phyloP scores from a whole-genome alignment of 352 stramenopile genomes.

The Plasmopara muralis region DNA sequence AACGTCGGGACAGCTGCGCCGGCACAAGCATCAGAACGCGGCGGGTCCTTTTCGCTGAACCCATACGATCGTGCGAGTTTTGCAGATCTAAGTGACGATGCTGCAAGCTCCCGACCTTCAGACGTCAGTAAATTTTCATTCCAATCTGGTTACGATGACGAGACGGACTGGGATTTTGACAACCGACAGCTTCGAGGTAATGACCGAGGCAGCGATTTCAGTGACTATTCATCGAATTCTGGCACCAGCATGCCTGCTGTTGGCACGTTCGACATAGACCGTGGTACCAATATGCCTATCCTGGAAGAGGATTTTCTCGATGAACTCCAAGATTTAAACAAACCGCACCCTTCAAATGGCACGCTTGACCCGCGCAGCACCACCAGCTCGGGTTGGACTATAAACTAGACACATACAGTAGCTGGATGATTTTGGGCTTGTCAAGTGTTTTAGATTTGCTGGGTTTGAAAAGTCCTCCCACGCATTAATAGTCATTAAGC shows the following conservation, averaged over 20 bases:
- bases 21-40: constrained; percentile 18
- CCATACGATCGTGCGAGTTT: constrained; percentile 67
- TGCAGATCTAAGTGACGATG: constrained; percentile 49
- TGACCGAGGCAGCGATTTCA: constrained; percentile 23
- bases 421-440: not conserved
- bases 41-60: constrained; percentile 68
- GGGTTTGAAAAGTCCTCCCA: too few relatives aligned
- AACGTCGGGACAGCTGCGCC: constrained; percentile 10
- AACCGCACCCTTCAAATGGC: constrained; percentile 16
- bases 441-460: not conserved
- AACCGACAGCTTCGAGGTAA: constrained; percentile 27
- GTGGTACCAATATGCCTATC: constrained; percentile 38
- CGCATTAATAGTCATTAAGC: too few relatives aligned
- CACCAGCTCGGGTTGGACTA: constrained; percentile 50
- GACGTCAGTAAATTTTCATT: constrained; percentile 71
- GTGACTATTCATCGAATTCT: constrained; percentile 31
- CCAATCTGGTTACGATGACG: constrained; percentile 65
- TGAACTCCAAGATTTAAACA: constrained; percentile 17
- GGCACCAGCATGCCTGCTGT: constrained; percentile 29
- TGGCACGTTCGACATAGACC: constrained; percentile 48
- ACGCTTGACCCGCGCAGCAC: constrained; percentile 24
- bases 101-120: constrained; percentile 40
- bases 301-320: constrained; percentile 54
- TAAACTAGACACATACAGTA: constrained; percentile 19
- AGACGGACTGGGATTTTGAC: constrained; percentile 70